These are phyloP conservation scores for Ustilago esculenta DNA, from an alignment of 1,284 basidiomycete genomes.

Conservation along the genomic window DNA sequence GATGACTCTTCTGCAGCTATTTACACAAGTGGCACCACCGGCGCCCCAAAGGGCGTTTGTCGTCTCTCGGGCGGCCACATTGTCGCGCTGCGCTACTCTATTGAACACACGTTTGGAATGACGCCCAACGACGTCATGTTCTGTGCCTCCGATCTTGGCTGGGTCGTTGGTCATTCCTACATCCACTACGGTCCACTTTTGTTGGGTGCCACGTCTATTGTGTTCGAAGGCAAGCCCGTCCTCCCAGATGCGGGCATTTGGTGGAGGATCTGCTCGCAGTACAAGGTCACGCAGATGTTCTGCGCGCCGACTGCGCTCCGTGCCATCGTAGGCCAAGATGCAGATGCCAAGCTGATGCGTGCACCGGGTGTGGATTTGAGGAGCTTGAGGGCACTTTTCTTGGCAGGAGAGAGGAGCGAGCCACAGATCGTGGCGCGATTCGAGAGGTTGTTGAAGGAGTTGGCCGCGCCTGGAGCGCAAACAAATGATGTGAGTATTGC, in stretches of 20 bases:
- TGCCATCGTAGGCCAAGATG: constrained; percentile 58
- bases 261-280: constrained; percentile 55
- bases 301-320: constrained; percentile 60
- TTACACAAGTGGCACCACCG: constrained; percentile 61
- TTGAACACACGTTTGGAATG: constrained; percentile 61
- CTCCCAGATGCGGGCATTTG: constrained; percentile 63
- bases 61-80: constrained; percentile 58
- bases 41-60: constrained; percentile 61
- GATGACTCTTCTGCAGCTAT: constrained; percentile 4
- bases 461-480: constrained; percentile 56
- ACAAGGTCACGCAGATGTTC: constrained; percentile 55
- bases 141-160: constrained; percentile 53
- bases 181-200: constrained; percentile 62
- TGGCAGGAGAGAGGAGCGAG: constrained; percentile 61
- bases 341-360: constrained; percentile 57
- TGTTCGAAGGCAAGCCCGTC: constrained; percentile 65
- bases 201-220: constrained; percentile 56
- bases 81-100: constrained; percentile 55
- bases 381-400: constrained; percentile 56
- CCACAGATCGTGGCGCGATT: constrained; percentile 58
- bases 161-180: constrained; percentile 52
- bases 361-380: constrained; percentile 45
- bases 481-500: constrained; percentile 46
- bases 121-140: constrained; percentile 50
- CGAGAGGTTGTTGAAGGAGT: constrained; percentile 45